Evolutionary conservation across 1,139 yeast species (phyloP), one percentile per base, ranked within the genome.

Genomic region (Geotrichum histeridarum): DNA sequence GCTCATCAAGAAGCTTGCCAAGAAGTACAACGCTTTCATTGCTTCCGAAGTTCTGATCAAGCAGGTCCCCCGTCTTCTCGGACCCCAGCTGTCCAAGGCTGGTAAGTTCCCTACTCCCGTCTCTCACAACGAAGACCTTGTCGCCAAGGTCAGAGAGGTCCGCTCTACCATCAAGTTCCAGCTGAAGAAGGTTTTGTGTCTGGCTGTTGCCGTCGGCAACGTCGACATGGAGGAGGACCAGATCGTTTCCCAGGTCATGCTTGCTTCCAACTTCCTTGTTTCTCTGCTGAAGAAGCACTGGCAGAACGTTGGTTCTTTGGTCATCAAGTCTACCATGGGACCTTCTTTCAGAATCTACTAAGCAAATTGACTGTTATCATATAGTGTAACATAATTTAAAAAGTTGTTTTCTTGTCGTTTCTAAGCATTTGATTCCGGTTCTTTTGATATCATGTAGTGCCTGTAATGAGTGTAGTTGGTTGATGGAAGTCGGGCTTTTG

Each of bases 51-150:
- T 88, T 70, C 88, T 94, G 79, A 94, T 94, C 77, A 93, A 93
- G 84, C 99, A 94, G 83, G 96, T 94, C 76, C 99, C 99, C 80
- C 94, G 99, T 86, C 86, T 94, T 76, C 86, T 94, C 76, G 99
- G 99, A 82, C 99, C 99, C 77, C 97, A 94, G 79, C 91, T 94
- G 76, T 94, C 99, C 70, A 94, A 94, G 89, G 99, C 98, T 76
- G 99, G 99, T 87, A 94, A 94, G 91, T 94, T 94, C 96, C 99
- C 99, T 79, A 91, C 99, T 77, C 99, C 99, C 79, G 98, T 94
- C 71, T 93, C 99, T 65, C 99, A 93, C 87, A 83, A 88, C 78
- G 99, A 94, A 77, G 99, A 94, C 78, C 85, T 94, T 76, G 87
- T 88, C 85, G 75, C 83, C 68, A 93, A 93, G 89, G 94, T 94